These are phyloP conservation scores for Glebionis coronaria DNA, from an alignment of 129 eudicot species.

Conservation along the genomic window DNA sequence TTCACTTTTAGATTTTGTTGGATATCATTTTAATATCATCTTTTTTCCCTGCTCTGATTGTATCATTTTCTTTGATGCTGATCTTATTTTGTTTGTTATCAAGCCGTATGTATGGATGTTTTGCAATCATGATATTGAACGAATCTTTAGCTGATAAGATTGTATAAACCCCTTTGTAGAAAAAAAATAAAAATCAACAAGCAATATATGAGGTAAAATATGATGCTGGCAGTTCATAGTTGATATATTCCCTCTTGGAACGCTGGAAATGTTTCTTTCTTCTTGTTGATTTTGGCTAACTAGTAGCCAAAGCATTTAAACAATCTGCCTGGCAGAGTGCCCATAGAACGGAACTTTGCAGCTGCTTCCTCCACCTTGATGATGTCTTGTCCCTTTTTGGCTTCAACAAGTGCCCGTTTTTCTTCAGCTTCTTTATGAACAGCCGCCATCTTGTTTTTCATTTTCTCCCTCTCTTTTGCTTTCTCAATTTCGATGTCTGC, in stretches of 20 bases:
- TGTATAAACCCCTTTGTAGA: neutral
- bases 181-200: neutral
- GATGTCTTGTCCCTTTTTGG: slow-evolving; percentile 46
- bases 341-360: slow-evolving; percentile 57
- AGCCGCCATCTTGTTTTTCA: slow-evolving; percentile 50
- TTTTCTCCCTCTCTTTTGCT: slow-evolving; percentile 45
- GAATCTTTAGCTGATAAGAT: slow-evolving; percentile 7
- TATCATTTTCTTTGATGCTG: neutral
- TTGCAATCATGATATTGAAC: too few relatives aligned
- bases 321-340: slow-evolving; percentile 44
- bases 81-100: slow-evolving; percentile 5
- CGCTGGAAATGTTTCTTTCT: neutral
- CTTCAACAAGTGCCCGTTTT: slow-evolving; percentile 49
- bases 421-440: slow-evolving; percentile 64
- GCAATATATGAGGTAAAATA: slow-evolving; percentile 5
- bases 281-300: neutral
- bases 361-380: slow-evolving; percentile 55
- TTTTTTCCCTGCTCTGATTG: neutral
- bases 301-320: slow-evolving; percentile 46
- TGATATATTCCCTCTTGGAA: neutral
- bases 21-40: slow-evolving; percentile 19
- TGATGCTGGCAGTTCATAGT: slow-evolving; percentile 1
- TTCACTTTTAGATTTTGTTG: slow-evolving; percentile 20
- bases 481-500: slow-evolving; percentile 56
- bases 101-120: too few relatives aligned